A percentile compares a stretch with the other conserved stretches of the same genome.
Evolutionary conservation across 2,329 filamentous ascomycete genomes (phyloP).

Genomic region (Pseudogymnoascus sp.): DNA sequence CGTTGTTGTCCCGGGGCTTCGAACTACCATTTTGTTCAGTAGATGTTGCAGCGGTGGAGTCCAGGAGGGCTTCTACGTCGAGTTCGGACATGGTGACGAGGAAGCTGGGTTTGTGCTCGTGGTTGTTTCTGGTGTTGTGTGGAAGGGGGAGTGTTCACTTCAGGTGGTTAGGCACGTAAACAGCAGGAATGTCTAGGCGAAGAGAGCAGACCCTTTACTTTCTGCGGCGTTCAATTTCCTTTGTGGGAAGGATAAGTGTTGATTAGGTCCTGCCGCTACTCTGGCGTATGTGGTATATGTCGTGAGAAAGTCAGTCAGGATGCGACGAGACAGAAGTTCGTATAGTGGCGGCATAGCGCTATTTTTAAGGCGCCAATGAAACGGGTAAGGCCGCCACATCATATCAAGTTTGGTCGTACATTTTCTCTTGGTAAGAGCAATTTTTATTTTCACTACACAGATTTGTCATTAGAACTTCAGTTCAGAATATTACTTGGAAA

Average conservation of each 20-base stretch:
- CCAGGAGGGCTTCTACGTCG: constrained; percentile 86
- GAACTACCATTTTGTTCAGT: constrained; percentile 35
- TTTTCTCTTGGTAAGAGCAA: not conserved
- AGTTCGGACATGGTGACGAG: constrained; percentile 55
- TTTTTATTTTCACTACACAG: not conserved
- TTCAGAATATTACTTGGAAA: not conserved
- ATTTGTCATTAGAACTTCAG: not conserved
- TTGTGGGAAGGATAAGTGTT: not conserved
- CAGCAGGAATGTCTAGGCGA: constrained; percentile 3
- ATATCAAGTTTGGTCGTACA: not conserved
- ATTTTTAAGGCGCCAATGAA: not conserved
- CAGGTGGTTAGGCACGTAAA: constrained; percentile 6
- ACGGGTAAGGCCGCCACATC: not conserved
- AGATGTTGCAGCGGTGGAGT: constrained; percentile 62
- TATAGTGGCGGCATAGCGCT: not conserved
- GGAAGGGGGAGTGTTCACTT: constrained; percentile 14
- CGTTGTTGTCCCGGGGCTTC: constrained; percentile 48
- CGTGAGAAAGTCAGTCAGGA: not conserved
- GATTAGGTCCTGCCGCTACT: not conserved
- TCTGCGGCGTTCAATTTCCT: not conserved
- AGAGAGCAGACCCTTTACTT: constrained; percentile 11
- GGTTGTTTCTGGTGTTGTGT: constrained; percentile 8
- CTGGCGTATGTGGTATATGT: not conserved
- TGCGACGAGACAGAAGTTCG: not conserved
- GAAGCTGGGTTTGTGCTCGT: constrained; percentile 8